These are phyloP conservation scores for Chytriomyces confervae DNA, from an alignment of 192 early-diverging fungal genomes.

Conservation along the genomic window DNA sequence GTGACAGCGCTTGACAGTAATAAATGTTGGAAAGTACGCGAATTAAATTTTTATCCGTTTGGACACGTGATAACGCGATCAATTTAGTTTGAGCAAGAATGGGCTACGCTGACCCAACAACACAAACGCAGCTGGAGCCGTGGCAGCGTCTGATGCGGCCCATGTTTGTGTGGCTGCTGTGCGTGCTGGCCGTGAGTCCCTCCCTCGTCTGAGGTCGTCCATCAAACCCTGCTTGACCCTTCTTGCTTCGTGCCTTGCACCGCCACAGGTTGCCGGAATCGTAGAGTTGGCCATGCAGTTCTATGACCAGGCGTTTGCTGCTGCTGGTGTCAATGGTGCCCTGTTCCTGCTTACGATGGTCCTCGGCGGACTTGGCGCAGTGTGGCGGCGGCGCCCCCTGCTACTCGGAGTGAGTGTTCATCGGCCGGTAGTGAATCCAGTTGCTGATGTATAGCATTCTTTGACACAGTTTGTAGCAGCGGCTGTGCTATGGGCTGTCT, in stretches of 20 bases:
- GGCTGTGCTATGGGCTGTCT: conserved; percentile 26
- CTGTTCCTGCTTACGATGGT: neutral
- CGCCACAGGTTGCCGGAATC: conserved; percentile 5
- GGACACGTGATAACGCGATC: too few relatives aligned
- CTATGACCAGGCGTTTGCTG: conserved; percentile 19
- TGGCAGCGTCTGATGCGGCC: neutral
- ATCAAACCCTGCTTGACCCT: too few relatives aligned
- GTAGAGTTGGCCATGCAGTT: conserved; percentile 9
- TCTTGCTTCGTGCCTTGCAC: too few relatives aligned
- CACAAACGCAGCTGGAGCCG: neutral
- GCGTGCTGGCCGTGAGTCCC: too few relatives aligned
- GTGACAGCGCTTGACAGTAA: too few relatives aligned
- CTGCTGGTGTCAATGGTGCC: conserved; percentile 3
- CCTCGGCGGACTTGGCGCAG: conserved; percentile 7
- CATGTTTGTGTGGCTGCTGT: neutral
- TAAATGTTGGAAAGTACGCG: too few relatives aligned
- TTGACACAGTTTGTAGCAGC: conserved; percentile 5
- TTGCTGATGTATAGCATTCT: neutral
- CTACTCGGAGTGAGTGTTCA: conserved; percentile 3
- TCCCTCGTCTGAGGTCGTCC: too few relatives aligned
- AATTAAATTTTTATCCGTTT: too few relatives aligned
- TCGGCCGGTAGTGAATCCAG: neutral
- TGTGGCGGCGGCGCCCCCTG: neutral
- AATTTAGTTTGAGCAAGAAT: too few relatives aligned
- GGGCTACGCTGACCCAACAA: too few relatives aligned